phyloP scores from a whole-genome alignment of 2,329 filamentous ascomycete genomes.

The Coleophoma eucalyptorum region DNA sequence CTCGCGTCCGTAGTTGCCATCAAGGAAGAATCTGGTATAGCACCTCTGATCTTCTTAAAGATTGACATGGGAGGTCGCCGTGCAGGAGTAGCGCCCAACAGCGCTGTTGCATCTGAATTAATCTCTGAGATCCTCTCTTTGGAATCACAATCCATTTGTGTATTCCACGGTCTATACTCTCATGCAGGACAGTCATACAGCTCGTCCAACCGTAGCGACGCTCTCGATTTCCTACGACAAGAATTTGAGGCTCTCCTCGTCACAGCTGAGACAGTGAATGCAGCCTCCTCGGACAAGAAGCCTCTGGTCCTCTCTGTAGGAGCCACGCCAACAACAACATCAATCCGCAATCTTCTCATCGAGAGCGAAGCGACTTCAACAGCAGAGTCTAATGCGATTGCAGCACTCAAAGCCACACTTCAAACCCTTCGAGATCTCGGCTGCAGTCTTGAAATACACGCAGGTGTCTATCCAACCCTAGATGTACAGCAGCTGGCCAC shows the following conservation, averaged over 20 bases:
- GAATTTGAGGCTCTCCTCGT: slow-evolving; percentile 54
- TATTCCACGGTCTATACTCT: slow-evolving; percentile 64
- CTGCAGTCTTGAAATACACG: slow-evolving; percentile 64
- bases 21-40: slow-evolving; percentile 36
- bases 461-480: slow-evolving; percentile 71
- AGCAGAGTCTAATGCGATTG: slow-evolving; percentile 24
- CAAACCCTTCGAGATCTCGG: slow-evolving; percentile 31
- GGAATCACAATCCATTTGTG: slow-evolving; percentile 31
- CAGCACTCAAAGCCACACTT: slow-evolving; percentile 37
- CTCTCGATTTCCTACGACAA: slow-evolving; percentile 52
- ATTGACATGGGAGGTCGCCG: slow-evolving; percentile 71
- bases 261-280: slow-evolving; percentile 36
- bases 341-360: slow-evolving; percentile 54
- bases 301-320: slow-evolving; percentile 62
- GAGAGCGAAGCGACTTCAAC: slow-evolving; percentile 14
- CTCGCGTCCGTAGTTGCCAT: slow-evolving; percentile 44
- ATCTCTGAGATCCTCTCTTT: slow-evolving; percentile 40
- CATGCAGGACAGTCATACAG: slow-evolving; percentile 72
- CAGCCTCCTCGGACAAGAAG: slow-evolving; percentile 2
- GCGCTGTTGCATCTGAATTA: slow-evolving; percentile 40
- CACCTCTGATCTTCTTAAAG: slow-evolving; percentile 63
- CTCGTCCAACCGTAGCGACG: slow-evolving; percentile 48
- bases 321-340: slow-evolving; percentile 70
- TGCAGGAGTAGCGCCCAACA: slow-evolving; percentile 58
- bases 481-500: slow-evolving; percentile 79